Conservation (phyloP, 352 stramenopile genomes). For the Pythium utonaiense region DNA sequence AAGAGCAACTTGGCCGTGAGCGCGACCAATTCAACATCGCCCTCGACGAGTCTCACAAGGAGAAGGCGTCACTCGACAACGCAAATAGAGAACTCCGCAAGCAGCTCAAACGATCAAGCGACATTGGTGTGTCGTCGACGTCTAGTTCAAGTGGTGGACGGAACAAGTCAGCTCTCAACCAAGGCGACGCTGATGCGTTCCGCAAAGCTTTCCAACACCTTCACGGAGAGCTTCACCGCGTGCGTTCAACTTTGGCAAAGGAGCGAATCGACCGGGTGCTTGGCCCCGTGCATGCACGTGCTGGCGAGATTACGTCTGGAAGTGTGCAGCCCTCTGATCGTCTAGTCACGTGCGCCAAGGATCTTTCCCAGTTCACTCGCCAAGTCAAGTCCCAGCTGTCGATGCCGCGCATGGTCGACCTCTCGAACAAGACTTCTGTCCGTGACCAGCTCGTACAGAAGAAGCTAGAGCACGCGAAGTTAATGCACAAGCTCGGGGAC, state of each 20-base stretch:
- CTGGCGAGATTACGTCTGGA: neutral
- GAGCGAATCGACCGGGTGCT: constrained; percentile 56
- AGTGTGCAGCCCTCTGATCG: constrained; percentile 15
- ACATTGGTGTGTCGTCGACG: constrained; percentile 24
- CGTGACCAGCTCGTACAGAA: constrained; percentile 47
- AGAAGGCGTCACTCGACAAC: constrained; percentile 65
- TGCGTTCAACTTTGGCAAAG: constrained; percentile 49
- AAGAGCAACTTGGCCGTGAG: constrained; percentile 57
- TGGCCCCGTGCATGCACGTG: constrained; percentile 20
- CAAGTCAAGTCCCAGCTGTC: constrained; percentile 57
- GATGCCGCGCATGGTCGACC: constrained; percentile 66
- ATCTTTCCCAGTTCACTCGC: constrained; percentile 45
- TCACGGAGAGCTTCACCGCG: constrained; percentile 44
- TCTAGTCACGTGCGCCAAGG: constrained; percentile 35
- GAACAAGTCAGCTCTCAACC: constrained; percentile 33
- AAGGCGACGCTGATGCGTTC: constrained; percentile 54
- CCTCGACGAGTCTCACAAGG: constrained; percentile 81
- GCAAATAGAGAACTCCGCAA: constrained; percentile 77
- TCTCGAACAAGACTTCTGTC: constrained; percentile 31
- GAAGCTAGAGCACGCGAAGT: constrained; percentile 47
- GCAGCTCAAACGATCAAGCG: constrained; percentile 67
- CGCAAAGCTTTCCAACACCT: constrained; percentile 54
- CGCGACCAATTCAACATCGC: constrained; percentile 70
- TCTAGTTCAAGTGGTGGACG: constrained; percentile 2
- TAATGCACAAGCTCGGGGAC: constrained; percentile 32